phyloP scores from a whole-genome alignment of 768 basidiomycete species.

The Rhodotorula babjevae region DNA sequence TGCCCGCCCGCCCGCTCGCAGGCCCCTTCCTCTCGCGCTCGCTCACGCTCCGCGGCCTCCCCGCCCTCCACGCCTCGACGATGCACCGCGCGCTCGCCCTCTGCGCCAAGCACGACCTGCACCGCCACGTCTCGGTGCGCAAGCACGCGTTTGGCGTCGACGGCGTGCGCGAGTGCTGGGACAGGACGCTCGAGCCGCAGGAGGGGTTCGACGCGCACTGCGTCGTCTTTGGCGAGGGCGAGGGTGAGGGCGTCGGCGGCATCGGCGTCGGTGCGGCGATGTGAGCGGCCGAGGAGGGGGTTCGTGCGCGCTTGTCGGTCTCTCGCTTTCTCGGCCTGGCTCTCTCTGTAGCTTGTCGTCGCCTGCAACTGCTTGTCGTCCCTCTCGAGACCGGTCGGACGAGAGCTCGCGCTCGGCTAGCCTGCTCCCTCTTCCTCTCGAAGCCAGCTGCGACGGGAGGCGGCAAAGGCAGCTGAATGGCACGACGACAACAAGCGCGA shows the following conservation, averaged over 20 bases:
- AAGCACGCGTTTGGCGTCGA: not conserved
- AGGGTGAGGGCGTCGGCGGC: not conserved
- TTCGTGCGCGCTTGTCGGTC: not conserved
- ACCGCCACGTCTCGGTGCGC: not conserved
- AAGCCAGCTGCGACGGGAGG: too few species aligned
- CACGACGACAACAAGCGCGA: too few species aligned
- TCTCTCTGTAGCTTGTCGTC: too few species aligned
- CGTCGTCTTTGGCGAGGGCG: not conserved
- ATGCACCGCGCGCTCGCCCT: not conserved
- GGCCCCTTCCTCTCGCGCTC: not conserved
- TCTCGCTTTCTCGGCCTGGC: too few species aligned
- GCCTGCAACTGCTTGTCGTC: too few species aligned
- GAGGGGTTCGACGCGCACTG: not conserved
- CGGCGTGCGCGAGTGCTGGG: constrained; percentile 1
- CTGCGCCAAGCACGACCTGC: not conserved
- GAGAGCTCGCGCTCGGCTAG: too few species aligned
- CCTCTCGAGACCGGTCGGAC: too few species aligned
- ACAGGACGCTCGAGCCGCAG: not conserved
- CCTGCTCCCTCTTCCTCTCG: too few species aligned
- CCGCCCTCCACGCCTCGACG: not conserved
- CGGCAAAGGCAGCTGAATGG: too few species aligned
- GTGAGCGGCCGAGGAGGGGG: too few species aligned
- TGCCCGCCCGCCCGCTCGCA: not conserved
- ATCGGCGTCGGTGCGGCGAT: not conserved
- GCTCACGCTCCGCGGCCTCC: not conserved